A percentile compares a stretch with the other conserved stretches of the same genome.
phyloP scores from a whole-genome alignment of 106 monocot genomes.

The Agapanthus africanus region DNA sequence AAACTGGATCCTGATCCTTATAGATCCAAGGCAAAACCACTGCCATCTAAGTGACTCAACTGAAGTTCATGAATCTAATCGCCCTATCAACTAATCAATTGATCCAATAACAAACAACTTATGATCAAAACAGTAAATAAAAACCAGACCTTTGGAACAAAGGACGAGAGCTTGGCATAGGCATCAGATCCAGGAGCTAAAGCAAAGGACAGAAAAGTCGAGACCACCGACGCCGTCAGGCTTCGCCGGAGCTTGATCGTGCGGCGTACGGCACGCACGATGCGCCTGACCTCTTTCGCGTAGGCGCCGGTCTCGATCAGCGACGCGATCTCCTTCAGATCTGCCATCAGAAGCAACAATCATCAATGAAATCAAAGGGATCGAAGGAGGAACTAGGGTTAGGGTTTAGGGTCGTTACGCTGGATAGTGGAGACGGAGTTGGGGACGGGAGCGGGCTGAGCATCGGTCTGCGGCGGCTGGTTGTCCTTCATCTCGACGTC shows the following conservation, averaged over 20 bases:
- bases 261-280: slow-evolving; percentile 79
- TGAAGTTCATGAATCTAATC: neutral
- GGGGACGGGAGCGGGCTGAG: neutral
- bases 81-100: neutral
- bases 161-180: slow-evolving; percentile 43
- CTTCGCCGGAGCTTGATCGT: slow-evolving; percentile 68
- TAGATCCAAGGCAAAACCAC: too few species aligned
- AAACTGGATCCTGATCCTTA: neutral
- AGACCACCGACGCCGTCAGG: slow-evolving; percentile 34
- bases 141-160: slow-evolving; percentile 58
- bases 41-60: neutral
- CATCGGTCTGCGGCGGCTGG: neutral
- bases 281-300: slow-evolving; percentile 79
- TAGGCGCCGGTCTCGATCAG: slow-evolving; percentile 80
- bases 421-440: slow-evolving; percentile 1
- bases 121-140: neutral
- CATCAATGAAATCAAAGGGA: neutral
- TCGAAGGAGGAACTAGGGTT: neutral
- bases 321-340: slow-evolving; percentile 83
- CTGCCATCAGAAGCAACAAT: slow-evolving; percentile 17
- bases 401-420: slow-evolving; percentile 7
- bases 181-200: slow-evolving; percentile 67
- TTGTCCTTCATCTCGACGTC: slow-evolving; percentile 10
- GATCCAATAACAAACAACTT: neutral
- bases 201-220: slow-evolving; percentile 41